Percentiles rank a stretch among this genome's conserved stretches.
Conservation (phyloP, 768 basidiomycete species). For the Clavulina sp. region DNA sequence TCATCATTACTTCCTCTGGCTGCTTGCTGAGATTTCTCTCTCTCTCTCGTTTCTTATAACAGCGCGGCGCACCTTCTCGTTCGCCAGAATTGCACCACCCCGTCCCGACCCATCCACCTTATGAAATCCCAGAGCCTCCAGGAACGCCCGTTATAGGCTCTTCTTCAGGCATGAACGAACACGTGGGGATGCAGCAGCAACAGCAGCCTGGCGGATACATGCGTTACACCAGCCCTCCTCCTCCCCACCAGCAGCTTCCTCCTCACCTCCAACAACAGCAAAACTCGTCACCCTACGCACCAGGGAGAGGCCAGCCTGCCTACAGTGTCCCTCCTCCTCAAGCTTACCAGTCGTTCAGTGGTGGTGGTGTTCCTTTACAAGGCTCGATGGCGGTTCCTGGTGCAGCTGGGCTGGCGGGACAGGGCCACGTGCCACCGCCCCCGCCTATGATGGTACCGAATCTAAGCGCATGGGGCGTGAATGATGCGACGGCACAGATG, state of each 20-base stretch:
- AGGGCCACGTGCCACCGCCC: slow-evolving; percentile 10
- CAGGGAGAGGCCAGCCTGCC: no score
- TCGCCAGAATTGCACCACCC: slow-evolving; percentile 68
- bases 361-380: neutral
- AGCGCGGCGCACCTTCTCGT: no score
- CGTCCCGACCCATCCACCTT: slow-evolving; percentile 72
- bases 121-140: slow-evolving; percentile 59
- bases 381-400: no score
- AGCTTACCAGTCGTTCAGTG: neutral
- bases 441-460: slow-evolving; percentile 23
- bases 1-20: no score
- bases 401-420: no score
- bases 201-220: slow-evolving; percentile 57
- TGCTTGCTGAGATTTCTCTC: no score
- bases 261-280: slow-evolving; percentile 20
- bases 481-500: slow-evolving; percentile 86
- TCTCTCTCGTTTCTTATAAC: no score
- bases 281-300: no score
- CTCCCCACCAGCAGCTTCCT: slow-evolving; percentile 30
- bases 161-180: no score
- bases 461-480: slow-evolving; percentile 67
- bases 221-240: slow-evolving; percentile 48
- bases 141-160: slow-evolving; percentile 33
- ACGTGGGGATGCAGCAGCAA: no score
- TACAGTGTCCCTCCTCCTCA: no score